phyloP scores from a whole-genome alignment of 768 basidiomycete species.

The Chiua virens region DNA sequence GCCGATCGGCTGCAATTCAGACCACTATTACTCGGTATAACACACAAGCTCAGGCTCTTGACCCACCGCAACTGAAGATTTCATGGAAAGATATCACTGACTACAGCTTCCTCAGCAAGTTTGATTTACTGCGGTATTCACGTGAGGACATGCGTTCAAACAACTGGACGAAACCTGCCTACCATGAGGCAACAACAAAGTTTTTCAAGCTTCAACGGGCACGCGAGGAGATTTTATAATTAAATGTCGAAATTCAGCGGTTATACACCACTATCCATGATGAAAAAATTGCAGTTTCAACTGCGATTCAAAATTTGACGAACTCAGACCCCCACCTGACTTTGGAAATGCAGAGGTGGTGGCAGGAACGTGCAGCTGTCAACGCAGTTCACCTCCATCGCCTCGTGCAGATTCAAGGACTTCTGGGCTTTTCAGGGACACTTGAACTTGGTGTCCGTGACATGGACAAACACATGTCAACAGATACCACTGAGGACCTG shows the following conservation, averaged over 20 bases:
- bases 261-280: slow-evolving; percentile 16
- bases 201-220: slow-evolving; percentile 26
- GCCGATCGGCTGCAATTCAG: slow-evolving; percentile 25
- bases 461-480: background rate
- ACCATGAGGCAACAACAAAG: slow-evolving; percentile 18
- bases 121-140: slow-evolving; percentile 14
- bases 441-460: background rate
- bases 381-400: slow-evolving; percentile 3
- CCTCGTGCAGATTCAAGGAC: background rate
- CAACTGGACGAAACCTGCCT: slow-evolving; percentile 21
- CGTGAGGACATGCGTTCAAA: slow-evolving; percentile 20
- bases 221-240: slow-evolving; percentile 24
- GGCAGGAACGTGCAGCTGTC: background rate
- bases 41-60: slow-evolving; percentile 14
- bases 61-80: slow-evolving; percentile 13
- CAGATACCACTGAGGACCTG: background rate
- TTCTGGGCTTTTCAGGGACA: background rate
- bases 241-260: slow-evolving; percentile 25
- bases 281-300: slow-evolving; percentile 13
- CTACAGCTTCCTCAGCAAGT: slow-evolving; percentile 17
- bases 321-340: background rate
- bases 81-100: slow-evolving; percentile 15
- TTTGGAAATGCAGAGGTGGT: background rate
- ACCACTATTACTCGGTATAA: slow-evolving; percentile 31
- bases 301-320: background rate